Evolutionary conservation across 441 rosid genomes (phyloP).

Genomic region (Jatropha multifida): DNA sequence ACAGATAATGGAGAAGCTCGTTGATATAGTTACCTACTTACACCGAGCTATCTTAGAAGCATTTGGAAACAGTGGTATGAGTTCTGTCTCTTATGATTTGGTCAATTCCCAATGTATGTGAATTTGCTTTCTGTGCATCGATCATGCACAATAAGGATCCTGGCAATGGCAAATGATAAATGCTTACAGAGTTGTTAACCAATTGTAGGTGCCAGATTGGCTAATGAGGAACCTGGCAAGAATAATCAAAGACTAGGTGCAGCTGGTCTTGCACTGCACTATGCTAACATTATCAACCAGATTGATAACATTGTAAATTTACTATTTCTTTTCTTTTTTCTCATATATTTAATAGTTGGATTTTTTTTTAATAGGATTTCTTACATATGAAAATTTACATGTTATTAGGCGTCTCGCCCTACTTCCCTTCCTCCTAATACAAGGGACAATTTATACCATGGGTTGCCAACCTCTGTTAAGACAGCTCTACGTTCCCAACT

Average conservation of each 20-base stretch:
- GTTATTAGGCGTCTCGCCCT: slow-evolving; percentile 72
- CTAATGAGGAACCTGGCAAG: slow-evolving; percentile 29
- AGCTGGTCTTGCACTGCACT: slow-evolving; percentile 91
- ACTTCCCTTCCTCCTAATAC: slow-evolving; percentile 68
- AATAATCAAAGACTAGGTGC: slow-evolving; percentile 59
- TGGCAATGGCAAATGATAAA: background rate
- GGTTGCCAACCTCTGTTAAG: slow-evolving; percentile 74
- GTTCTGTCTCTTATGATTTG: background rate
- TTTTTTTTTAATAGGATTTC: slow-evolving; percentile 3
- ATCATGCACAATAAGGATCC: background rate
- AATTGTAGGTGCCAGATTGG: slow-evolving; percentile 36
- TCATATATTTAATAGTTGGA: background rate
- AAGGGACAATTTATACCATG: slow-evolving; percentile 75
- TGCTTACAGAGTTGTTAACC: slow-evolving; percentile 19
- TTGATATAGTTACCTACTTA: slow-evolving; percentile 67
- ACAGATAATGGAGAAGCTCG: slow-evolving; percentile 86
- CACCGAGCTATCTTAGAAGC: slow-evolving; percentile 77
- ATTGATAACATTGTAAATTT: slow-evolving; percentile 81
- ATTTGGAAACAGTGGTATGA: slow-evolving; percentile 62
- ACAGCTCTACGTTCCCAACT: slow-evolving; percentile 60
- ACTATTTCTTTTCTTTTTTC: background rate
- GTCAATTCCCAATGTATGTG: background rate
- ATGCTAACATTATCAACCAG: slow-evolving; percentile 85
- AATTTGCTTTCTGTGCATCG: background rate
- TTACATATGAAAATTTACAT: slow-evolving; percentile 11